Conservation (phyloP, 2,329 filamentous ascomycete genomes). For the Ophiostoma australiae region DNA sequence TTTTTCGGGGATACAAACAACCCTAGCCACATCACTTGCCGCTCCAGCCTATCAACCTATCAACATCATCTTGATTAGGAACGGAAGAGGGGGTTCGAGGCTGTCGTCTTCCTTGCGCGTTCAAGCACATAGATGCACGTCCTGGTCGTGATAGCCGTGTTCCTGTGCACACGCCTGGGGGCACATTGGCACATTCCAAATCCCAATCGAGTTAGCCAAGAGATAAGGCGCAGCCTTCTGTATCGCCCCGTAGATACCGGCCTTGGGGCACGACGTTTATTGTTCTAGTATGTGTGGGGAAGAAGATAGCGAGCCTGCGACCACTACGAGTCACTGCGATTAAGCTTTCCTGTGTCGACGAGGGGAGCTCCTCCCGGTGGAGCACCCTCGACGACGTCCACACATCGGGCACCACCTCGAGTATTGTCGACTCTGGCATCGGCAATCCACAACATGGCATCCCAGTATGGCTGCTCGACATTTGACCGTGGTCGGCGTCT, state of each 20-base stretch:
- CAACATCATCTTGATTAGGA: background rate
- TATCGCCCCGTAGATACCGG: constrained; percentile 2
- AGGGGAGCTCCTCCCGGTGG: constrained; percentile 15
- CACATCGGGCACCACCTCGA: background rate
- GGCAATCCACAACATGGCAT: background rate
- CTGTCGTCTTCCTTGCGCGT: background rate
- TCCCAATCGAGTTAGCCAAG: background rate
- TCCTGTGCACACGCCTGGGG: background rate
- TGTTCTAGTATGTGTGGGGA: background rate
- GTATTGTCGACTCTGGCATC: background rate
- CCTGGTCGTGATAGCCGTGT: background rate
- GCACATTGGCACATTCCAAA: background rate
- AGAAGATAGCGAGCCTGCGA: background rate
- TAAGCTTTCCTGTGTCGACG: background rate
- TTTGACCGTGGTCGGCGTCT: background rate
- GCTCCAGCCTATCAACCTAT: constrained; percentile 1
- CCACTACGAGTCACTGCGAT: background rate
- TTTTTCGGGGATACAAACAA: constrained; percentile 8
- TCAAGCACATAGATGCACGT: background rate
- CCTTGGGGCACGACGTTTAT: background rate
- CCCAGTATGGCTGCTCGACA: background rate
- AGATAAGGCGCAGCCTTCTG: constrained; percentile 8
- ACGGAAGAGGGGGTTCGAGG: background rate
- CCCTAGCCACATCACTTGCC: constrained; percentile 7
- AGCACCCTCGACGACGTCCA: background rate